phyloP scores from a whole-genome alignment of 345 rosid genomes.

The Eucalyptus sideroxylon region DNA sequence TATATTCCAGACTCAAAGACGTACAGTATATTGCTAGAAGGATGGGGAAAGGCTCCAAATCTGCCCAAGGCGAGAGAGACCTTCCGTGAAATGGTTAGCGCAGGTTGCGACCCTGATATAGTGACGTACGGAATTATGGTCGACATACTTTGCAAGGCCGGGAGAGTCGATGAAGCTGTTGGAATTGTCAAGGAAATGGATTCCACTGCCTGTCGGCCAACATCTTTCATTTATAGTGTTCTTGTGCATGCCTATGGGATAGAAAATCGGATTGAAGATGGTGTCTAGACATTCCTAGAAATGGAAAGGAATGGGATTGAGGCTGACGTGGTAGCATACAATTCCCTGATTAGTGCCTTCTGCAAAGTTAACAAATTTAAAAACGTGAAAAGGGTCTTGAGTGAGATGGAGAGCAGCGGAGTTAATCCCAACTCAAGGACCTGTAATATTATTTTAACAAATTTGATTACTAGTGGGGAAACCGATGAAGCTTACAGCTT shows the following conservation, averaged over 20 bases:
- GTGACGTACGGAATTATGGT: conserved; percentile 89
- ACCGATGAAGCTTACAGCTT: conserved; percentile 62
- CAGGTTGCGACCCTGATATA: conserved; percentile 66
- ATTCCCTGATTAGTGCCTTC: conserved; percentile 70
- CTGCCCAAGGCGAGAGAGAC: conserved; percentile 76
- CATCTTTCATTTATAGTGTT: conserved; percentile 71
- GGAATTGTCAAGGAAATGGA: conserved; percentile 58
- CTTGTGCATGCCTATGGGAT: conserved; percentile 71
- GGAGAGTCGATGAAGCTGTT: conserved; percentile 80
- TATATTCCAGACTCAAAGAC: conserved; percentile 60
- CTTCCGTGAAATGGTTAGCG: conserved; percentile 54
- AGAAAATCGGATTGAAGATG: conserved; percentile 70
- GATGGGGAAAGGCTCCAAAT: conserved; percentile 90
- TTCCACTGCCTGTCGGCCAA: conserved; percentile 37
- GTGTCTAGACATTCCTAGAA: conserved; percentile 62
- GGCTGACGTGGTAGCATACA: conserved; percentile 67
- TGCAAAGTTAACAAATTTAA: conserved; percentile 56
- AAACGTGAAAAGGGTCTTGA: conserved; percentile 61
- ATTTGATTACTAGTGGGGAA: conserved; percentile 48
- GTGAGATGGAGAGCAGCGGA: conserved; percentile 52
- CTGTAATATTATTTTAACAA: conserved; percentile 49
- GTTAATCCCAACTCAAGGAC: conserved; percentile 70
- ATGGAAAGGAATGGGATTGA: conserved; percentile 67
- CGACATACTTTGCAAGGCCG: conserved; percentile 76
- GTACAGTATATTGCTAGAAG: conserved; percentile 76